Evolutionary conservation across 495 filamentous ascomycete genomes (phyloP).

Genomic region (Articulospora tetracladia): DNA sequence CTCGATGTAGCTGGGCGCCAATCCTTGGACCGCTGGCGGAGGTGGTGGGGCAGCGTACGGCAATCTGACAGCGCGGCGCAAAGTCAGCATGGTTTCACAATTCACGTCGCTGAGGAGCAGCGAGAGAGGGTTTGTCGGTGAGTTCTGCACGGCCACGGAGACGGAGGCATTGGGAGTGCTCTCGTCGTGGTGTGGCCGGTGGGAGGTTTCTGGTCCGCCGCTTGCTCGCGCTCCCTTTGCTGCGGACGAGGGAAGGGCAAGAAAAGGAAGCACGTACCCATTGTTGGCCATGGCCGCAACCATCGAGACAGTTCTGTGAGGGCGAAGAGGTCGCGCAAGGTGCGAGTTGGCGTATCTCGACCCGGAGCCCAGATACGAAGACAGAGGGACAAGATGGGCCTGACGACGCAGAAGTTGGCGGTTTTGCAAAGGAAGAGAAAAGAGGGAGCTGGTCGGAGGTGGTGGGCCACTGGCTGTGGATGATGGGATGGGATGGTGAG

Average conservation of each 20-base stretch:
- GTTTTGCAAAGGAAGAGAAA: neutral
- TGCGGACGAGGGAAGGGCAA: neutral
- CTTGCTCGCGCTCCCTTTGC: neutral
- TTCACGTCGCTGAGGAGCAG: neutral
- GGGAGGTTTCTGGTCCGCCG: too few species aligned
- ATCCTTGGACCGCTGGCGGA: neutral
- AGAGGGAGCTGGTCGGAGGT: neutral
- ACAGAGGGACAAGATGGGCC: too few species aligned
- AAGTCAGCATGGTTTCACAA: slow-evolving; percentile 12
- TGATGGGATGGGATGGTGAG: neutral
- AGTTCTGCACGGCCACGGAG: neutral
- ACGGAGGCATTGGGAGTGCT: too few species aligned
- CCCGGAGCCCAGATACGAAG: too few species aligned
- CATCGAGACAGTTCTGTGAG: slow-evolving; percentile 19
- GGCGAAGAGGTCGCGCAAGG: slow-evolving; percentile 3
- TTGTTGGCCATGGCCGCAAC: slow-evolving; percentile 24
- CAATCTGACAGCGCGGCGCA: slow-evolving; percentile 11
- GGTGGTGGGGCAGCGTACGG: slow-evolving; percentile 15
- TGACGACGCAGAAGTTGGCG: neutral
- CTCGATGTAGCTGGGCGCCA: slow-evolving; percentile 14
- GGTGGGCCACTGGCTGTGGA: neutral
- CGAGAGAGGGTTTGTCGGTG: neutral
- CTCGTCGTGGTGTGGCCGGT: too few species aligned
- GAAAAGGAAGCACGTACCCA: slow-evolving; percentile 18
- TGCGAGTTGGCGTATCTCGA: too few species aligned